Evolutionary conservation across 441 rosid genomes (phyloP), one percentile per base, ranked within the genome.

Genomic region (Euphorbia celastroides): DNA sequence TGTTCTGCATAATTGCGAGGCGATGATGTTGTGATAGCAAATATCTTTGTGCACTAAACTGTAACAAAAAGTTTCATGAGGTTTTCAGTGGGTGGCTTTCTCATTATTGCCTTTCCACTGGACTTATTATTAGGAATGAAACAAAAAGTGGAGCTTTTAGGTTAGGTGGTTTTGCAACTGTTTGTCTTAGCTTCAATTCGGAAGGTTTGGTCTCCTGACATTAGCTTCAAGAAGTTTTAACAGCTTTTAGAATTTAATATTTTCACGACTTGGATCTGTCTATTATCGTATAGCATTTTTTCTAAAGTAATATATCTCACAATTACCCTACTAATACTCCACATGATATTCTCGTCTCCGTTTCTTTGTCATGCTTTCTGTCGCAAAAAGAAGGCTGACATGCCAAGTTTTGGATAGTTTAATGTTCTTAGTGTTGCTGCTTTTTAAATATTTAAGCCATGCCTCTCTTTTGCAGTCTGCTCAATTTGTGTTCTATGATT

Each of bases 401-500:
- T 11, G 27, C 20, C 3, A 19, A 50, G 9, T 50, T 50, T 19
- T 50, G 23, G 55, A 50, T 50, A 50, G 5, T 19, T 46, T 17
- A 1, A 34, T 11, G 17, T 46, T 14, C 50, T 63, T 27, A 10
- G 11, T 54, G 57, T 16, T 4, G 11, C 57, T 16, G 56, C 56
- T 19, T 54, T 54, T 23, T 54, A 14, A 32, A 58, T 26, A 31
- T 16, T 30, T 19, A 8, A 7, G 50, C 48, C 25, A 19, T 5
- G 22, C 55, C 11, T 65, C 32, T n/a, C 16, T 51, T 51, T 65
- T 65, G 20, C 20, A 22, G 5, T 60, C 54, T 50, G 46, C 71
- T 69, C 50, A 74, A 75, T 26, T 42, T 41, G 25, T 20, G 5
- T 69, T 74, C 64, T 62, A 34, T 54, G 63, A 50, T 77, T 67